Percentiles rank a stretch among this genome's conserved stretches.
Conservation (phyloP, 768 basidiomycete genomes). For the Termitomyces sp. region DNA sequence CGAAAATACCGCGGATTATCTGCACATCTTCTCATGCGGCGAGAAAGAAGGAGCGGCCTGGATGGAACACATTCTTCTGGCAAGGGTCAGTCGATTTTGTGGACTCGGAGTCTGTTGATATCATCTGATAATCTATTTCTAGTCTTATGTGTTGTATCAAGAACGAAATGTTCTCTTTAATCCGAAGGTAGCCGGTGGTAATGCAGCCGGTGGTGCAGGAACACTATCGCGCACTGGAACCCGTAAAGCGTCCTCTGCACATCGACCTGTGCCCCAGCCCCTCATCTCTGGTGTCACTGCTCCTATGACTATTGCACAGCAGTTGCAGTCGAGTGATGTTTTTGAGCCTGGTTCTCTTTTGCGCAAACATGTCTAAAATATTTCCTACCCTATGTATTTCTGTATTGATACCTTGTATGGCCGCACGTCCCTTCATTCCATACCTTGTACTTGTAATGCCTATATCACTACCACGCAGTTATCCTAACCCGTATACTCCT, state of each 20-base stretch:
- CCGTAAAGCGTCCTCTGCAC: constrained; percentile 25
- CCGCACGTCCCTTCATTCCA: neutral
- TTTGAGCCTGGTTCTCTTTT: constrained; percentile 79
- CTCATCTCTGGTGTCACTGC: constrained; percentile 32
- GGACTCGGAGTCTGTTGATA: constrained; percentile 1
- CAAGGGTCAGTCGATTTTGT: constrained; percentile 54
- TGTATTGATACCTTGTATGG: constrained; percentile 4
- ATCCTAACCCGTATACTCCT: constrained; percentile 2
- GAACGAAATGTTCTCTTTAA: constrained; percentile 67
- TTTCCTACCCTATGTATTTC: neutral
- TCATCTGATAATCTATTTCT: constrained; percentile 5
- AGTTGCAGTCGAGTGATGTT: constrained; percentile 29
- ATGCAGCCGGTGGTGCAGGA: constrained; percentile 16
- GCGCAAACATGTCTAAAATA: constrained; percentile 35
- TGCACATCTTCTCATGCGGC: constrained; percentile 80
- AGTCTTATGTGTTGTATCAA: constrained; percentile 84
- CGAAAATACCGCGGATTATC: constrained; percentile 82
- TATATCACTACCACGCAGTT: neutral
- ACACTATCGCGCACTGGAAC: constrained; percentile 35
- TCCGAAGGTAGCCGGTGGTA: constrained; percentile 27
- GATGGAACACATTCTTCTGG: constrained; percentile 77
- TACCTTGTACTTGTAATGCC: constrained; percentile 10
- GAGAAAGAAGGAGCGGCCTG: constrained; percentile 69
- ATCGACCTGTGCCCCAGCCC: constrained; percentile 18
- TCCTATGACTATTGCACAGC: constrained; percentile 25